These are phyloP conservation scores for Physcomitrium patens DNA, from an alignment of 225 moss, liverwort and hornwort genomes.

Conservation along the genomic window DNA sequence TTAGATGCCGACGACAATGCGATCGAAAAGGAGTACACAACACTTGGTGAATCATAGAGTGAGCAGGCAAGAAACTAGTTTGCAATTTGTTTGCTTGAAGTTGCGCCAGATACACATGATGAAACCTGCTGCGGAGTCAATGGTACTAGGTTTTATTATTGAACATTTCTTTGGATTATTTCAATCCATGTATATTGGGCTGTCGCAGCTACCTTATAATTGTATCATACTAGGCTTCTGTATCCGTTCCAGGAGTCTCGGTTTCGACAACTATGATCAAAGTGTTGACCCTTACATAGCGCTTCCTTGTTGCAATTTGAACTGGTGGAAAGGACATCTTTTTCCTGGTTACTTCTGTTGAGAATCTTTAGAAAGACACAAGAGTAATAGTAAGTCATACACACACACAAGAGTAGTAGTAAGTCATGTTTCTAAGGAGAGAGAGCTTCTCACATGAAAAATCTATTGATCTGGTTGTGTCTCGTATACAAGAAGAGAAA, in stretches of 20 bases:
- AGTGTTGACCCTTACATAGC: neutral
- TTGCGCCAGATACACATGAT: neutral
- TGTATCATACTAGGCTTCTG: neutral
- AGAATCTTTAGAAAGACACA: no score
- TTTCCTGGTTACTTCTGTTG: no score
- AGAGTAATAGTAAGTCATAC: no score
- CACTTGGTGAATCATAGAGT: neutral
- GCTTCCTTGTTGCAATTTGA: no score
- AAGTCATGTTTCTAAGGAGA: no score
- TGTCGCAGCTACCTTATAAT: neutral
- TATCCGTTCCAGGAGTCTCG: neutral
- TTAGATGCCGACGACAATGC: neutral
- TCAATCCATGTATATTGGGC: conserved; percentile 16
- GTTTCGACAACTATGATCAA: neutral
- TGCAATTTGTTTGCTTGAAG: conserved; percentile 12
- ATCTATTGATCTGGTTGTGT: no score
- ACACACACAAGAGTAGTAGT: no score
- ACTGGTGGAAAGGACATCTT: no score
- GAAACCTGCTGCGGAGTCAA: neutral
- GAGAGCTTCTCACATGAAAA: no score
- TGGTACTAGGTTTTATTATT: conserved; percentile 17
- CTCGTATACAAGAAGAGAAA: no score
- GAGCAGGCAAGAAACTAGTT: neutral
- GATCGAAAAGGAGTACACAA: neutral
- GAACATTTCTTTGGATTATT: neutral